phyloP scores from a whole-genome alignment of 805 yeast species.

The Spathaspora hagerdaliae region DNA sequence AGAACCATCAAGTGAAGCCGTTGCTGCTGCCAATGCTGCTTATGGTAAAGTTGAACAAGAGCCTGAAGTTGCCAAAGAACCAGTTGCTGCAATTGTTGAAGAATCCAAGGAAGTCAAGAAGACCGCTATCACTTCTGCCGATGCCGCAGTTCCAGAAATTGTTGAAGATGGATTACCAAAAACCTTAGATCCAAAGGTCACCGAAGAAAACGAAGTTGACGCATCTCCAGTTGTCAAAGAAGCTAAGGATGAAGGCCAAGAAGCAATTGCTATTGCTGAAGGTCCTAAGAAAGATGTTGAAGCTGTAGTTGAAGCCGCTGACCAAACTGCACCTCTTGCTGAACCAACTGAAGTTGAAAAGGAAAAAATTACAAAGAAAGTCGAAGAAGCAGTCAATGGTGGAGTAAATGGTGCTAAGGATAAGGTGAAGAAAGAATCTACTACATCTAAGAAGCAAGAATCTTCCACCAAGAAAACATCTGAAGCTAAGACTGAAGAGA shows the following conservation, averaged over 20 bases:
- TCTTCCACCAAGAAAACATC: not conserved
- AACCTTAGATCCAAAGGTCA: conserved; percentile 18
- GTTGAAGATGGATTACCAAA: conserved; percentile 11
- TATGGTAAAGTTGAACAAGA: not conserved
- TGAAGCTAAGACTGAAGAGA: conserved; percentile 5
- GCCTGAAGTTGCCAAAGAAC: conserved; percentile 3
- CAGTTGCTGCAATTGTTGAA: conserved; percentile 6
- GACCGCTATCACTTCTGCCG: conserved; percentile 1
- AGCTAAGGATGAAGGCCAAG: conserved; percentile 17
- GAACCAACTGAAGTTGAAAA: conserved; percentile 40
- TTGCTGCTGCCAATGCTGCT: conserved; percentile 6
- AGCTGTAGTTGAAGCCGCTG: conserved; percentile 32
- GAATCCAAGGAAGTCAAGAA: conserved; percentile 6
- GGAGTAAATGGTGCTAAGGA: not conserved
- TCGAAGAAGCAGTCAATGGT: not conserved
- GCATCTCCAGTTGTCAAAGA: conserved; percentile 17
- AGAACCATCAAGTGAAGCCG: conserved; percentile 11
- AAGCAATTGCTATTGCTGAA: conserved; percentile 38
- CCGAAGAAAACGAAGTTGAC: conserved; percentile 17
- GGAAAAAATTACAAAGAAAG: conserved; percentile 32
- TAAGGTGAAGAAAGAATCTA: not conserved
- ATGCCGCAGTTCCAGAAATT: conserved; percentile 3
- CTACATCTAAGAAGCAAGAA: not conserved
- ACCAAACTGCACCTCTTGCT: conserved; percentile 35
- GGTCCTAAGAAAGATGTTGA: conserved; percentile 30